Evolutionary conservation across 768 basidiomycete genomes (phyloP).

Genomic region (Tricholoma saponaceum): DNA sequence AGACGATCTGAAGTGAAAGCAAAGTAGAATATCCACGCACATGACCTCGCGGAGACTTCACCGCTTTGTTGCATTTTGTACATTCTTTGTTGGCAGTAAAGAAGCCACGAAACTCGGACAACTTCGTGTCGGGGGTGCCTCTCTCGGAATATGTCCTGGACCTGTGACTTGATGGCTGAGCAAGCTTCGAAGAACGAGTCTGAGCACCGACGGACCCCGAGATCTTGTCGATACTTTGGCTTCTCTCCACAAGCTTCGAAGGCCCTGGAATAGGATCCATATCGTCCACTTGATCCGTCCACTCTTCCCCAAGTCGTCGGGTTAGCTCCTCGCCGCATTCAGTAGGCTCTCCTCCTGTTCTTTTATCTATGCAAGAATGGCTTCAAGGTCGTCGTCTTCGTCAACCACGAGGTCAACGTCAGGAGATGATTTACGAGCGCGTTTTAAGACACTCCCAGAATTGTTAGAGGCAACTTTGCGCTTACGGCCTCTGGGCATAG

Average conservation of each 20-base stretch:
- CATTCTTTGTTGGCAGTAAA: constrained; percentile 35
- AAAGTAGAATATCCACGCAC: constrained; percentile 26
- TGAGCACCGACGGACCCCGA: background rate
- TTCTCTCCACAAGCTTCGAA: background rate
- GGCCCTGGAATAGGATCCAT: background rate
- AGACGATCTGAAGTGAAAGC: background rate
- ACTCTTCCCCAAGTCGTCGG: constrained; percentile 35
- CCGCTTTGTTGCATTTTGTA: constrained; percentile 28
- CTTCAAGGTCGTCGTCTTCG: constrained; percentile 36
- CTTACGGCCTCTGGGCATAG: background rate
- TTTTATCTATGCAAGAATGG: constrained; percentile 36
- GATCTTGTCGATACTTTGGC: background rate
- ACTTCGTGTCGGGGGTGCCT: constrained; percentile 25
- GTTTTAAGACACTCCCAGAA: constrained; percentile 8
- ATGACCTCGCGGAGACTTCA: constrained; percentile 37
- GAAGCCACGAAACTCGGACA: constrained; percentile 29
- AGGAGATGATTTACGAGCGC: constrained; percentile 16
- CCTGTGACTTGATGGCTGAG: background rate
- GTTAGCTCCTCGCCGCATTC: constrained; percentile 37
- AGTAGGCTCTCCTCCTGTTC: constrained; percentile 34
- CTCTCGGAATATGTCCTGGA: constrained; percentile 1
- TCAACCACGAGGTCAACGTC: constrained; percentile 22
- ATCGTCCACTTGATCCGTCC: constrained; percentile 16
- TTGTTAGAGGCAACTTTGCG: background rate
- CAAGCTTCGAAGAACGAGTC: background rate